Evolutionary conservation across 495 filamentous ascomycete genomes (phyloP), one percentile per base, ranked within the genome.

Genomic region (Tuber brumale): DNA sequence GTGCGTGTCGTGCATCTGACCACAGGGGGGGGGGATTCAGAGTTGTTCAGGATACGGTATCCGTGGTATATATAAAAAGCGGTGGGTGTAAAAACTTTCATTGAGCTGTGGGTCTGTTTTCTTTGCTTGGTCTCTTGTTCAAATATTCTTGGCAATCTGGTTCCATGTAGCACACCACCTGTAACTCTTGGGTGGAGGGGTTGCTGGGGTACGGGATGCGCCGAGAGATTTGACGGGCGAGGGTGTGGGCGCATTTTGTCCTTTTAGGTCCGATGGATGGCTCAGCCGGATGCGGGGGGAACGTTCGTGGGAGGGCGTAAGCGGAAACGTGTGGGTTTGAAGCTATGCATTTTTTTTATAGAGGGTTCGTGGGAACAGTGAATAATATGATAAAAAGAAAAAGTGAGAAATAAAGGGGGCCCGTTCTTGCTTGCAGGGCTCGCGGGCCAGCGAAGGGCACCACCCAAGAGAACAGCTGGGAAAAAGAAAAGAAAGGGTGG

Each of bases 211-310:
- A 75, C 21, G 74, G 66, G 70, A 66, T 73, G 78, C 73, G 70
- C 78, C 78, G 77, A 80, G 78, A 79, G 78, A 80, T 80, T 80
- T 79, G 77, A 76, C 73, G 77, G 76, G 72, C 78, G 72, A 76
- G 78, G 77, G 77, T 79, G 78, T 80, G 73, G 69, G 79, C 73
- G n/a, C 73, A 80, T 51, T 72, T 74, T 79, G 75, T 79, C 57
- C 70, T 75, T 76, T 79, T 76, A 80, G 75, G 78, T 76, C 70
- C 73, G 72, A 80, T 80, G 78, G 78, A 73, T 80, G 70, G 72
- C 76, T 79, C 73, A 80, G 70, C 73, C 78, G 79, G 79, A 80
- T 80, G 78, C 78, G 78, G 78, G 57, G 78, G 77, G 78, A 79
- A 79, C 70, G 27, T 18, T 66, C 14, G 14, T 66, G 57, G 57